Conservation (phyloP, 306 rosid species). For the Vachellia collinsii region DNA sequence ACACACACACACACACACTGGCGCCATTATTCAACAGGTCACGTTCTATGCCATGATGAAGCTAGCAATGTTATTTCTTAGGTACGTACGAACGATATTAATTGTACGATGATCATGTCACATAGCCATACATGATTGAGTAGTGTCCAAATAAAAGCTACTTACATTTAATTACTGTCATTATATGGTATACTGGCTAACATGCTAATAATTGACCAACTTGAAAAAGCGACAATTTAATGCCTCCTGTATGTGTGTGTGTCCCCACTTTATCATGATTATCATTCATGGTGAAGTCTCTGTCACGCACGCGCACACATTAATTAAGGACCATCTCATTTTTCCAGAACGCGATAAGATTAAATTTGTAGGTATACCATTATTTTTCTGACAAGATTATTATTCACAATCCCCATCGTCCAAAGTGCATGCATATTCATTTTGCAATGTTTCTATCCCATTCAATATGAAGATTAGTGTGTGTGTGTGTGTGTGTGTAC, state of each 20-base stretch:
- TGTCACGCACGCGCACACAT: background rate
- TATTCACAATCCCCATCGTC: background rate
- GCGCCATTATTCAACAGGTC: background rate
- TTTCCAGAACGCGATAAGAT: background rate
- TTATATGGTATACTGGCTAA: background rate
- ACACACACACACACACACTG: background rate
- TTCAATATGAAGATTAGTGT: background rate
- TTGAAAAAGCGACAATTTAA: background rate
- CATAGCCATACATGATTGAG: background rate
- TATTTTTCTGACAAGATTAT: background rate
- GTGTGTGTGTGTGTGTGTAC: no score
- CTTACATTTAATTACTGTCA: background rate
- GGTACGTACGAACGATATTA: conserved; percentile 6
- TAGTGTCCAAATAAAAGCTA: background rate
- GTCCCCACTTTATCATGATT: conserved; percentile 14
- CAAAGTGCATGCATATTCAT: background rate
- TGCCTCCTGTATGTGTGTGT: background rate
- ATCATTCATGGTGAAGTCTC: background rate
- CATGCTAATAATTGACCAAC: background rate
- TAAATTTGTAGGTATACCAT: background rate
- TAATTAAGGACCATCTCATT: background rate
- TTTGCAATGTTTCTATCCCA: background rate
- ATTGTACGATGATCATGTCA: background rate
- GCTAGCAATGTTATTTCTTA: background rate
- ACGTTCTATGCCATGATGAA: background rate